phyloP scores from a whole-genome alignment of 495 filamentous ascomycete species.

The Podospora fimiseda region DNA sequence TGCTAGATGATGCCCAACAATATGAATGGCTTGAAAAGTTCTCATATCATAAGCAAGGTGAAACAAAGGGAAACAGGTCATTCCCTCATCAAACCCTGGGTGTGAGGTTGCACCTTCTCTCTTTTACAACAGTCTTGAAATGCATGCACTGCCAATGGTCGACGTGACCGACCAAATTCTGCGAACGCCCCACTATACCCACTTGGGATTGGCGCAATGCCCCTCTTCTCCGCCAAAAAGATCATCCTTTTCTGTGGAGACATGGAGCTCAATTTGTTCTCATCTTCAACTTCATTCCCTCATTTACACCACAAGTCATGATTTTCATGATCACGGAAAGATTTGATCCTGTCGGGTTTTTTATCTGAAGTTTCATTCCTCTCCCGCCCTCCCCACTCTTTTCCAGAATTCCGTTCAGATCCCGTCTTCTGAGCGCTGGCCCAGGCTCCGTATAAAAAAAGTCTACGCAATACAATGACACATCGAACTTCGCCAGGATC shows the following conservation, averaged over 20 bases:
- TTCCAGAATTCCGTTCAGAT: neutral
- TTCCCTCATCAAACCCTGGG: neutral
- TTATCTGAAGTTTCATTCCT: neutral
- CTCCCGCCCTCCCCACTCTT: conserved; percentile 4
- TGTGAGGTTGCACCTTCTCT: neutral
- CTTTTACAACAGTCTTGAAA: too few species aligned
- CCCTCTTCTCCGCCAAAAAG: neutral
- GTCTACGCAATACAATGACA: too few species aligned
- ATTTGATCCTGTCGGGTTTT: conserved; percentile 1
- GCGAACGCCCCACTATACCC: neutral
- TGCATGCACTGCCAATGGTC: neutral
- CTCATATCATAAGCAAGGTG: neutral
- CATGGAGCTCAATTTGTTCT: neutral
- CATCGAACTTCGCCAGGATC: neutral
- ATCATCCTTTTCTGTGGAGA: neutral
- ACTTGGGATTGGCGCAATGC: neutral
- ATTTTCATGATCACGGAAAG: neutral
- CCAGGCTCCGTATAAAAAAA: conserved; percentile 5
- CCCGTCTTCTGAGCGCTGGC: neutral
- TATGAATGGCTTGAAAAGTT: neutral
- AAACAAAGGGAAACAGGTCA: neutral
- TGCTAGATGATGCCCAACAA: too few species aligned
- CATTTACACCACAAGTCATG: neutral
- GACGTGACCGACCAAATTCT: neutral
- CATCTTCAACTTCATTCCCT: neutral